Base-by-base conservation (phyloP, 1,139 yeast species). In the Yamadazyma buinensis region DNA sequence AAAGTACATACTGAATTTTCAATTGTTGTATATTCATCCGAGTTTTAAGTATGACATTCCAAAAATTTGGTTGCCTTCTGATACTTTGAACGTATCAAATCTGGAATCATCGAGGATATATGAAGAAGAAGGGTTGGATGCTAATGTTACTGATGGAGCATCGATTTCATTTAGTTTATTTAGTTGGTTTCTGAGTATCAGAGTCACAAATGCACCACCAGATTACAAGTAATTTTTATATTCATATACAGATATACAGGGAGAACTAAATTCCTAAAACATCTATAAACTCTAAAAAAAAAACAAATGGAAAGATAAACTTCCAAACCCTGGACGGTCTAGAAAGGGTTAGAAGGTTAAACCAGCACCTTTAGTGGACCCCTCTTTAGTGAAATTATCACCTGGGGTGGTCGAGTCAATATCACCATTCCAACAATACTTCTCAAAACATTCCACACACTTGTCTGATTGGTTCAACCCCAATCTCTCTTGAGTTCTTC, bases 401-500 rank as follows among this genome's bases (percentile, higher is more conserved):
- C 41, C 54, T 7, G 48, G 53, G 15, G 53, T 53, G 36, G 46
- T 48, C 18, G 46, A 39, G 31, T 44, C 53, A 17, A 51, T 37
- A 11, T 57, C 49, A 28, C 92, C 94, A 50, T 84, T 77, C 95
- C 96, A 88, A 59, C 97, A 88, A 61, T 87, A 87, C 26, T 68
- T 67, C 23, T 65, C 56, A 56, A 87, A 84, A 59, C 97, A 90
- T 35, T 63, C 43, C 41, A 74, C 59, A 68, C 97, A 90, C 54
- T 84, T 88, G 2, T 73, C 79, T 7, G 88, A 73, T 42, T 80
- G 81, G 14, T 72, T 66, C 20, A 70, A 57, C 22, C 83, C 81
- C 32, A 71, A 62, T 50, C 95, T 74, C 62, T 87, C 95, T 54
- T 83, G 82, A 36, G 83, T 79, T 56, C 96, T 78, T 59, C 87